Evolutionary conservation across 2,329 filamentous ascomycete genomes (phyloP).

Genomic region (Fusarium nygamai): DNA sequence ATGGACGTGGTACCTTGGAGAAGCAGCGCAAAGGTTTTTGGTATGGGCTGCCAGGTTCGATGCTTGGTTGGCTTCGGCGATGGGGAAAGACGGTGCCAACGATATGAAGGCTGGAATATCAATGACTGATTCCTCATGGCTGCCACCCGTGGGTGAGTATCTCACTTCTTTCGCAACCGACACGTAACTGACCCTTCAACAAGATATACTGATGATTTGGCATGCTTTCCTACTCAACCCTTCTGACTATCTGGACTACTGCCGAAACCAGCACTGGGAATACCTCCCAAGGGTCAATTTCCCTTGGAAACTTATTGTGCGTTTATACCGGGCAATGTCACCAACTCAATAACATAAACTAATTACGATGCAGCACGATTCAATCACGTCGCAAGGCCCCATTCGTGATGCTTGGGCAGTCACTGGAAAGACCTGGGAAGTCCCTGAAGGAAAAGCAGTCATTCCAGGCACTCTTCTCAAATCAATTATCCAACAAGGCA

Average conservation of each 20-base stretch:
- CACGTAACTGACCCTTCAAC: not conserved
- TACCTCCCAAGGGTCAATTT: constrained; percentile 15
- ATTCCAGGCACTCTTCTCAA: constrained; percentile 2
- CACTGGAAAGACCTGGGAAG: not conserved
- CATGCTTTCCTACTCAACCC: constrained; percentile 36
- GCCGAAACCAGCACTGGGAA: not conserved
- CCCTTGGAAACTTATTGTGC: constrained; percentile 29
- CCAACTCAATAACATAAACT: not conserved
- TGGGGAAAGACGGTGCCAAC: not conserved
- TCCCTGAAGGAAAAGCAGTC: not conserved
- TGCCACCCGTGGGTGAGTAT: constrained; percentile 29
- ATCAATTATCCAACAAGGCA: constrained; percentile 7
- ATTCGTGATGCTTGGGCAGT: constrained; percentile 20
- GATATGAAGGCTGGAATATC: not conserved
- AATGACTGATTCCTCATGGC: not conserved
- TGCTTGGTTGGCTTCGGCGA: not conserved
- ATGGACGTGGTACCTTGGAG: constrained; percentile 38
- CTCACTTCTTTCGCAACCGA: fast-evolving
- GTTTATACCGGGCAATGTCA: not conserved
- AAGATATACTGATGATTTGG: constrained; percentile 36
- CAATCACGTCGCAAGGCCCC: constrained; percentile 25
- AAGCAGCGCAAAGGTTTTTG: constrained; percentile 38
- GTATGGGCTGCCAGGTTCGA: constrained; percentile 29
- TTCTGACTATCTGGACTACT: constrained; percentile 18
- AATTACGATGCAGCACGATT: constrained; percentile 14